Conservation (phyloP, 2,329 filamentous ascomycete species). For the Chrysoporthe austroafricana region DNA sequence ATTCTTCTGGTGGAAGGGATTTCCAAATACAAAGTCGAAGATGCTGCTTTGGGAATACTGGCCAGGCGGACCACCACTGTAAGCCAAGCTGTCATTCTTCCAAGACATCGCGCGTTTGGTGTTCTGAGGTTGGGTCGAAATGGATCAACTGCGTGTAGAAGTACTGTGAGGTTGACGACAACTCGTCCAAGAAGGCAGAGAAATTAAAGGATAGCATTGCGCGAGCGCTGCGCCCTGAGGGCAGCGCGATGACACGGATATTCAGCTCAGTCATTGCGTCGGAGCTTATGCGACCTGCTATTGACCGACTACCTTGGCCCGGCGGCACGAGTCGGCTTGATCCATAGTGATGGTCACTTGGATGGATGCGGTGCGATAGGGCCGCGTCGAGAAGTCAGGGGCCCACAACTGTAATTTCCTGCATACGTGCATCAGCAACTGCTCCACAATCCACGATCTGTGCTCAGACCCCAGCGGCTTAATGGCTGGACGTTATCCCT, state of each 20-base stretch:
- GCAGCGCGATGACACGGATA: neutral
- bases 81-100: constrained; percentile 25
- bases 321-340: constrained; percentile 20
- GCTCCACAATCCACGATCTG: constrained; percentile 1
- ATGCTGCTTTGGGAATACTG: constrained; percentile 36
- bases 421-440: neutral
- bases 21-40: constrained; percentile 44
- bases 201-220: neutral
- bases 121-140: neutral
- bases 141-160: neutral
- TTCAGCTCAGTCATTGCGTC: neutral
- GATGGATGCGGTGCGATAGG: neutral
- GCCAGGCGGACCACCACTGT: constrained; percentile 32
- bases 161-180: neutral
- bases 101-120: constrained; percentile 12
- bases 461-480: constrained; percentile 1
- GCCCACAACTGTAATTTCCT: neutral
- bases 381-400: neutral
- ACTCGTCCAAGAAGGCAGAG: neutral
- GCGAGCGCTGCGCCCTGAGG: constrained; percentile 1
- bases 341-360: neutral
- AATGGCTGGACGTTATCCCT: constrained; percentile 11
- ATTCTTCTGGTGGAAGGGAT: constrained; percentile 41
- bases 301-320: constrained; percentile 21
- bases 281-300: neutral